Conservation (phyloP, 192 early-diverging fungal species). For the Dispira simplex region DNA sequence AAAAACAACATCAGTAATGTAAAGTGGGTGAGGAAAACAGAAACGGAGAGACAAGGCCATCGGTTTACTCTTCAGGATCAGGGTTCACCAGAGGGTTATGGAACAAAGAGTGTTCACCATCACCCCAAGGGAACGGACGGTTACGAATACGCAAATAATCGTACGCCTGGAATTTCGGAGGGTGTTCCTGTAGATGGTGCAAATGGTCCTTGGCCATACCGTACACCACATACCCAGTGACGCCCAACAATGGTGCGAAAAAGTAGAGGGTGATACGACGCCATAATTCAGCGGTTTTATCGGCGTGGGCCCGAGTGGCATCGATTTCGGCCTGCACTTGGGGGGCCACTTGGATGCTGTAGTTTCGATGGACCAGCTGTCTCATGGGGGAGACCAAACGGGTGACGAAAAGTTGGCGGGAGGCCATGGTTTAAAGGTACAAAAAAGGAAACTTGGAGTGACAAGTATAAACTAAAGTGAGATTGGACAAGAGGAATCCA, state of each 20-base stretch:
- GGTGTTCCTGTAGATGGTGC: slow-evolving; percentile 29
- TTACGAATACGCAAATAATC: slow-evolving; percentile 35
- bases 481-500: background rate
- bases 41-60: too few species aligned
- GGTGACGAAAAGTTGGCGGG: background rate
- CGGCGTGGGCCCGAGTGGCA: background rate
- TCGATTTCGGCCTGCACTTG: background rate
- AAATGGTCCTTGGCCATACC: slow-evolving; percentile 20
- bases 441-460: background rate
- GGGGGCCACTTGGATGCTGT: background rate
- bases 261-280: background rate
- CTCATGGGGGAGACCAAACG: background rate
- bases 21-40: too few species aligned
- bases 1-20: too few species aligned
- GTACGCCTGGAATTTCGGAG: slow-evolving; percentile 15
- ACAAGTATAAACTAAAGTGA: background rate
- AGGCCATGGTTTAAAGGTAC: slow-evolving; percentile 2
- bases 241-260: background rate
- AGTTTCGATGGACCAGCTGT: background rate
- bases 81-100: slow-evolving; percentile 12
- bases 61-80: background rate
- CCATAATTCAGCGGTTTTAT: slow-evolving; percentile 6
- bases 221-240: background rate
- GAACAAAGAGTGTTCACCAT: slow-evolving; percentile 29
- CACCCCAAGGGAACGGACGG: slow-evolving; percentile 33